Conservation (phyloP, 2,329 filamentous ascomycete genomes). For the Beauveria sp. region DNA sequence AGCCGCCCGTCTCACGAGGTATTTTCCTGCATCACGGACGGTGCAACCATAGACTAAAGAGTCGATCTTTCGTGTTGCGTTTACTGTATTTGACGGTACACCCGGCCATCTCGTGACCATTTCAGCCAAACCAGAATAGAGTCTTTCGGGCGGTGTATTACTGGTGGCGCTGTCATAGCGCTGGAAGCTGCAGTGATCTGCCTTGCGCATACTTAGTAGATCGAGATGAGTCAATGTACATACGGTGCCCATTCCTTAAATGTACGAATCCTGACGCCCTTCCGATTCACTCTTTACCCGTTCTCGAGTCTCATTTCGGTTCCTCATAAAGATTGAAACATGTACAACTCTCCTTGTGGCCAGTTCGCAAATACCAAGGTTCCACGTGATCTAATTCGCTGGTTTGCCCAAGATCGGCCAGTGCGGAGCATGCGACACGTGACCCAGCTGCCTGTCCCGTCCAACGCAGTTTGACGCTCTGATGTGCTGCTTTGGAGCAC, state of each 20-base stretch:
- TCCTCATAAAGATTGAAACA: neutral
- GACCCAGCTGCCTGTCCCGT: slow-evolving; percentile 10
- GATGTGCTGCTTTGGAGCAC: neutral
- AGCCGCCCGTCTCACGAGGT: neutral
- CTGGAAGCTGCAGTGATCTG: neutral
- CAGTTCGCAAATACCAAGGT: neutral
- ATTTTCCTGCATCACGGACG: neutral
- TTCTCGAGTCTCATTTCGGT: no score
- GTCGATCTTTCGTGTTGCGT: neutral
- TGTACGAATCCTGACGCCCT: neutral
- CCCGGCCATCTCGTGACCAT: neutral
- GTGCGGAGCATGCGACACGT: slow-evolving; percentile 13
- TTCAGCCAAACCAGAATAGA: neutral
- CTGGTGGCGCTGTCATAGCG: neutral
- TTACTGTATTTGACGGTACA: neutral
- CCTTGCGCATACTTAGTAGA: neutral
- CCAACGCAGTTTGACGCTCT: slow-evolving; percentile 10
- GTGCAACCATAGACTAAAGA: neutral
- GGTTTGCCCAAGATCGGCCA: slow-evolving; percentile 1
- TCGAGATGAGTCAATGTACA: neutral
- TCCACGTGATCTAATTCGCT: slow-evolving; percentile 6
- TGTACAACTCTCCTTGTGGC: neutral
- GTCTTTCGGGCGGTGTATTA: neutral
- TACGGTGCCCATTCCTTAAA: neutral
- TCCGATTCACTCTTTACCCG: neutral